Evolutionary conservation across 2,329 filamentous ascomycete species (phyloP).

Genomic region (Verruconis gallopava): DNA sequence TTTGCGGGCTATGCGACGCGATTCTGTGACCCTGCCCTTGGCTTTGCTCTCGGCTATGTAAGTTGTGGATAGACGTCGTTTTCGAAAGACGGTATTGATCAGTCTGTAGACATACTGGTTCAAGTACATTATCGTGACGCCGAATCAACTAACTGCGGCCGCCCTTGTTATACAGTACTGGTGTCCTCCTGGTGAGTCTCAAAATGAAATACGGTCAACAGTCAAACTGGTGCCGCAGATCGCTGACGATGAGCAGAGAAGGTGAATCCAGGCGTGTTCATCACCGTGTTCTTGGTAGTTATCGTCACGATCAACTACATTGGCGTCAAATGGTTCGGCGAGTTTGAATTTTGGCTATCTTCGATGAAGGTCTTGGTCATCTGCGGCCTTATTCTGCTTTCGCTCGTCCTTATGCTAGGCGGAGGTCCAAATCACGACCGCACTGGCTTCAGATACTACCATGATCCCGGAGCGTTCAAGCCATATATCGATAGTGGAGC

Average conservation of each 20-base stretch:
- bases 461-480: conserved; percentile 32
- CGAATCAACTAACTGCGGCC: conserved; percentile 73
- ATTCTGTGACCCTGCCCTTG: conserved; percentile 69
- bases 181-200: too few species aligned
- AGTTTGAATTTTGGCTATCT: conserved; percentile 37
- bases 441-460: conserved; percentile 34
- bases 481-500: conserved; percentile 23
- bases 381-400: conserved; percentile 32
- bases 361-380: conserved; percentile 34
- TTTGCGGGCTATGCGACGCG: conserved; percentile 72
- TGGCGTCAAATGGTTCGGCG: conserved; percentile 45
- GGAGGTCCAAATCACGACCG: conserved; percentile 26
- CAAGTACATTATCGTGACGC: conserved; percentile 74
- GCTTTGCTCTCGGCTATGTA: conserved; percentile 66
- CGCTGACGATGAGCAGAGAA: too few species aligned
- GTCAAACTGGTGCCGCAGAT: too few species aligned
- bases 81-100: background rate
- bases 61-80: conserved; percentile 10
- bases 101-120: conserved; percentile 40
- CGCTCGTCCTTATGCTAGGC: conserved; percentile 31
- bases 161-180: conserved; percentile 70
- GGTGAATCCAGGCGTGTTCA: conserved; percentile 69
- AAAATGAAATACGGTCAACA: too few species aligned
- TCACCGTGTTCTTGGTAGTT: conserved; percentile 42
- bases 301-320: conserved; percentile 35